Base-by-base conservation (phyloP, 2,329 filamentous ascomycete genomes). In the Colletotrichum sp. region DNA sequence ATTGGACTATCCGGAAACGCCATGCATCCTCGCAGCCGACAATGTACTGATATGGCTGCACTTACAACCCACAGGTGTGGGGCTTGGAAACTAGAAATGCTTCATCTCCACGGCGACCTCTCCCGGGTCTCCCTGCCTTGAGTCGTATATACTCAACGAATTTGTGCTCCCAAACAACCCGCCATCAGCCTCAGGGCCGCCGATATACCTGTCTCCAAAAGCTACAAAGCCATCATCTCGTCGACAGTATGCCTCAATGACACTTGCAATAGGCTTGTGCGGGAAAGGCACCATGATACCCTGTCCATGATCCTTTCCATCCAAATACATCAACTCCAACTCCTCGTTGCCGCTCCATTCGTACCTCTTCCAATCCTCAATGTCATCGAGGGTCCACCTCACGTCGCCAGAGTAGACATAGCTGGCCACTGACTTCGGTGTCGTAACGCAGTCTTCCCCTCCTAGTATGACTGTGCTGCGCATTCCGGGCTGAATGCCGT, bases 401-500 rank as follows among this genome's bases (percentile, higher is more conserved):
- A 74, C 66, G 12, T 77, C 71, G 13, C 80, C 80, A 6, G 76
- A 78, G 44, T 77, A 78, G 18, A 81, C 73, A 34, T 81, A 80
- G 52, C 78, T 79, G 5, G 80, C 80, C 21, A 81, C 78, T 5
- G 77, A 69, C 10, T 74, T 74, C 8, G 79, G 73, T 55, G 74
- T 18, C 6, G 79, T 75, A 8, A 81, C 77, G 39, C 79, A 80
- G 74, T 81, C 80, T 7, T 78, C 76, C 2, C 80, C 77, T 16
- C 77, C 80, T 2, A 80, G 57, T 2, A 81, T 66, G 18, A 80
- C 80, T 12, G 80, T 81, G 34, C 78, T 79, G 21, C 80, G 78
- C 66, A 76, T 71, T 8, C 77, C 77, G 26, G 88, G 77, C 49
- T 89, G 78, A 12, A 75, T 59, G 18, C 73, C 73, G 24, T 75